These are phyloP conservation scores for Penicillium sp. DNA, from an alignment of 2,329 filamentous ascomycete genomes.

Conservation along the genomic window DNA sequence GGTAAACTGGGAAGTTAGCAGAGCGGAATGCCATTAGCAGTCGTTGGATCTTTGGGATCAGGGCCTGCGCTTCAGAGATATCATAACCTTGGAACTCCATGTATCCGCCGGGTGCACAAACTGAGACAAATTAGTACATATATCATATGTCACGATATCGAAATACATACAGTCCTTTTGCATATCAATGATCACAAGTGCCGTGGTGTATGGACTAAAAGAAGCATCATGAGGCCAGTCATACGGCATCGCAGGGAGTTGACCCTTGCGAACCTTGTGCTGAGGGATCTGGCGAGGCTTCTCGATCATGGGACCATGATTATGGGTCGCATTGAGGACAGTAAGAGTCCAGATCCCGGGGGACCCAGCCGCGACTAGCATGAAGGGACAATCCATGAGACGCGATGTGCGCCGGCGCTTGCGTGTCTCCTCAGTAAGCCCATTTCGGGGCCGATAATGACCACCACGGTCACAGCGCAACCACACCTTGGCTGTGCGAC, in stretches of 20 bases:
- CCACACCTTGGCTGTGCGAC: conserved; percentile 47
- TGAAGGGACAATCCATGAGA: conserved; percentile 47
- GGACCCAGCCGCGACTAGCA: conserved; percentile 45
- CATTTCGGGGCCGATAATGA: conserved; percentile 46
- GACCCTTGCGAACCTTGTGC: conserved; percentile 46
- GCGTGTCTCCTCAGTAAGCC: conserved; percentile 46
- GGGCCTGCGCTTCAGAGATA: conserved; percentile 38
- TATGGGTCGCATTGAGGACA: conserved; percentile 44
- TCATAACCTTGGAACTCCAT: conserved; percentile 48
- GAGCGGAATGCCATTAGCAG: conserved; percentile 41
- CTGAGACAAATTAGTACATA: conserved; percentile 24
- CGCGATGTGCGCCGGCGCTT: conserved; percentile 46
- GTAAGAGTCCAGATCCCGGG: conserved; percentile 47
- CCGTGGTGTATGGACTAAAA: conserved; percentile 47
- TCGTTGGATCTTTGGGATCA: conserved; percentile 44
- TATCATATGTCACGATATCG: background rate
- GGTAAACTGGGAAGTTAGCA: conserved; percentile 44
- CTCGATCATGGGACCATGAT: conserved; percentile 44
- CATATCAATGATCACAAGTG: conserved; percentile 51
- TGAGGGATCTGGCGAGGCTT: conserved; percentile 43
- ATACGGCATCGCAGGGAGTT: conserved; percentile 43
- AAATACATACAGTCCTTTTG: conserved; percentile 47
- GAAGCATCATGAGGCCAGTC: conserved; percentile 50
- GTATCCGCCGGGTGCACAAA: conserved; percentile 46
- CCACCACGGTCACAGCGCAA: conserved; percentile 47